A percentile compares a stretch with the other conserved stretches of the same genome.
Evolutionary conservation across 208 protist species (phyloP).

Genomic region (Lotmaria passim): DNA sequence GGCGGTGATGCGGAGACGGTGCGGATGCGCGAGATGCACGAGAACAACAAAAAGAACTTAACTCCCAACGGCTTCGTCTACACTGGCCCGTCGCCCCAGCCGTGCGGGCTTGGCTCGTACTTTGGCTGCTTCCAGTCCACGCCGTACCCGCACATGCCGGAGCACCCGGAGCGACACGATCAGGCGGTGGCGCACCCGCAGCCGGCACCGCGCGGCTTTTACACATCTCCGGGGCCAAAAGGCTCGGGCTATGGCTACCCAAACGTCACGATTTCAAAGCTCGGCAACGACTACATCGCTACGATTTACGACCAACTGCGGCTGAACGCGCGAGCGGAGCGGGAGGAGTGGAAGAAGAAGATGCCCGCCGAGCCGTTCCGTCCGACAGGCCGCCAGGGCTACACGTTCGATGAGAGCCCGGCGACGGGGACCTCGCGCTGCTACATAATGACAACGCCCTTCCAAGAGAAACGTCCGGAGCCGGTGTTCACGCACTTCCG

Average conservation of each 20-base stretch:
- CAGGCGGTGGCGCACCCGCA: conserved; percentile 37
- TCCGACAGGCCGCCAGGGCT: conserved; percentile 67
- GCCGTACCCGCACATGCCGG: conserved; percentile 64
- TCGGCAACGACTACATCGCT: conserved; percentile 85
- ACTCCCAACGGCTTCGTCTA: conserved; percentile 83
- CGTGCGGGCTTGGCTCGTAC: conserved; percentile 83
- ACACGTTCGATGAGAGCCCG: conserved; percentile 85
- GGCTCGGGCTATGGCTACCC: conserved; percentile 76
- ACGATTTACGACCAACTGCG: conserved; percentile 81
- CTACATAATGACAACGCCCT: conserved; percentile 85
- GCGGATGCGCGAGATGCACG: conserved; percentile 51
- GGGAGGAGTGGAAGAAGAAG: conserved; percentile 50
- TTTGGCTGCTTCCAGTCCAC: conserved; percentile 76
- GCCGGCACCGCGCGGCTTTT: conserved; percentile 67
- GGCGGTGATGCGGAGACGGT: conserved; percentile 64
- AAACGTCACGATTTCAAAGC: conserved; percentile 50
- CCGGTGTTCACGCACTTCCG: conserved; percentile 55
- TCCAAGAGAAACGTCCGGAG: conserved; percentile 56
- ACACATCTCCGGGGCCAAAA: conserved; percentile 75
- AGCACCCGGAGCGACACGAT: conserved; percentile 48
- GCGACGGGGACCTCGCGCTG: conserved; percentile 69
- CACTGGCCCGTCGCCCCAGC: conserved; percentile 47
- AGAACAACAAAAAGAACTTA: conserved; percentile 72
- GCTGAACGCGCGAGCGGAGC: conserved; percentile 59
- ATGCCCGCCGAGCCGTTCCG: conserved; percentile 80